phyloP scores from a whole-genome alignment of 768 basidiomycete genomes.

The Hysterangium stoloniferum region DNA sequence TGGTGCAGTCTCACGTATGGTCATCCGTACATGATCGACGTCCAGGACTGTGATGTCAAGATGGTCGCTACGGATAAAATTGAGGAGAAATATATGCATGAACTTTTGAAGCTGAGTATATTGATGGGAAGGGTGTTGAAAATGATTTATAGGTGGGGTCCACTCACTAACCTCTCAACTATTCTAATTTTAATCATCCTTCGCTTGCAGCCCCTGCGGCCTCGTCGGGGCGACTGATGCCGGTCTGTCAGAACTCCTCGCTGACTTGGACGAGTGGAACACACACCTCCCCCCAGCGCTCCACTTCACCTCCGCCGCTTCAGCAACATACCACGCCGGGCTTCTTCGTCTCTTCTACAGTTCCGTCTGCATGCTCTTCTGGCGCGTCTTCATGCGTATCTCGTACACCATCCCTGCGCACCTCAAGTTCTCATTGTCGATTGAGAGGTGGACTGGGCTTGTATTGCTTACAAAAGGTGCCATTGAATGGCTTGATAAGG shows the following conservation, averaged over 20 bases:
- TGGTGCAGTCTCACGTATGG: constrained; percentile 90
- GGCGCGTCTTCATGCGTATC: constrained; percentile 97
- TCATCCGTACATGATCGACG: constrained; percentile 92
- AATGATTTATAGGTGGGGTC: constrained; percentile 87
- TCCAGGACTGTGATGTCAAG: constrained; percentile 92
- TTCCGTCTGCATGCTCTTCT: constrained; percentile 93
- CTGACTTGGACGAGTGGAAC: constrained; percentile 73
- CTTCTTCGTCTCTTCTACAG: constrained; percentile 83
- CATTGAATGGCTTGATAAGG: constrained; percentile 83
- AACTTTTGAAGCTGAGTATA: constrained; percentile 86
- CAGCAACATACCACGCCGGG: constrained; percentile 61
- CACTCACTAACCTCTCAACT: too few species aligned
- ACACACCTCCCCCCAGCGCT: constrained; percentile 68
- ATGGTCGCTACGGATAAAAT: constrained; percentile 84
- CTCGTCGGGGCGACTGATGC: constrained; percentile 80
- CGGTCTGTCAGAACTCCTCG: constrained; percentile 54
- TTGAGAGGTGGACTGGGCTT: constrained; percentile 73
- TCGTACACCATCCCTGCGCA: constrained; percentile 88
- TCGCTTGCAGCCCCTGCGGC: constrained; percentile 64
- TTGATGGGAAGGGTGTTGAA: constrained; percentile 88
- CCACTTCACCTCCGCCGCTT: constrained; percentile 65
- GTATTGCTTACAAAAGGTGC: constrained; percentile 67
- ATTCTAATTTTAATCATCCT: constrained; percentile 12
- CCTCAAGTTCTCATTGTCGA: constrained; percentile 75
- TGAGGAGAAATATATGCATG: constrained; percentile 75